Evolutionary conservation across 1,139 yeast species (phyloP).

Genomic region (Debaryomyces coudertii): DNA sequence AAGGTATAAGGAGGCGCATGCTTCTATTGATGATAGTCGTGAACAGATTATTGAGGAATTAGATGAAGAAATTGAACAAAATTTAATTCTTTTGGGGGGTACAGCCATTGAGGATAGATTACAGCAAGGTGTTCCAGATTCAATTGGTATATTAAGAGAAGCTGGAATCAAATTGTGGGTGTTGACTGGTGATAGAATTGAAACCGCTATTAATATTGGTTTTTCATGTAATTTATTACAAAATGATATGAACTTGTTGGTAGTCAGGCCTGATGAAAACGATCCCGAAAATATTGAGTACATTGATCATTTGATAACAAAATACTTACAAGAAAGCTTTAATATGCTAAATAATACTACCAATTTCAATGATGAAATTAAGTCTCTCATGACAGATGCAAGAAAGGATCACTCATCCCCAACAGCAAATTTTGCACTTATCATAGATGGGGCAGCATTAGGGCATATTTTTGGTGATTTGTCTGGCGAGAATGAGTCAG

Average conservation of each 20-base stretch:
- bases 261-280: constrained; percentile 52
- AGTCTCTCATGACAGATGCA: constrained; percentile 43
- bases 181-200: constrained; percentile 95
- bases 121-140: constrained; percentile 95
- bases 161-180: constrained; percentile 98
- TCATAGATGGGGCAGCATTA: constrained; percentile 61
- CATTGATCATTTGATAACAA: constrained; percentile 40
- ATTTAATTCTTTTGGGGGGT: constrained; percentile 80
- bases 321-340: constrained; percentile 46
- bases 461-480: constrained; percentile 39
- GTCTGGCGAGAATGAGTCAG: constrained; percentile 22
- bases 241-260: constrained; percentile 83
- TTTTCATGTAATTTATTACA: constrained; percentile 90
- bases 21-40: constrained; percentile 73
- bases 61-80: constrained; percentile 79
- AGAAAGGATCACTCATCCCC: constrained; percentile 56
- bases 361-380: constrained; percentile 28
- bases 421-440: constrained; percentile 46
- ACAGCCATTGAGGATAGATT: constrained; percentile 97
- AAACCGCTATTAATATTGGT: constrained; percentile 97
- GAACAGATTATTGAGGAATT: constrained; percentile 78
- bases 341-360: constrained; percentile 28
- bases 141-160: constrained; percentile 78
- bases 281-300: constrained; percentile 29
- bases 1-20: constrained; percentile 70